phyloP scores from a whole-genome alignment of 352 stramenopile genomes.

The Globisporangium yorkense region DNA sequence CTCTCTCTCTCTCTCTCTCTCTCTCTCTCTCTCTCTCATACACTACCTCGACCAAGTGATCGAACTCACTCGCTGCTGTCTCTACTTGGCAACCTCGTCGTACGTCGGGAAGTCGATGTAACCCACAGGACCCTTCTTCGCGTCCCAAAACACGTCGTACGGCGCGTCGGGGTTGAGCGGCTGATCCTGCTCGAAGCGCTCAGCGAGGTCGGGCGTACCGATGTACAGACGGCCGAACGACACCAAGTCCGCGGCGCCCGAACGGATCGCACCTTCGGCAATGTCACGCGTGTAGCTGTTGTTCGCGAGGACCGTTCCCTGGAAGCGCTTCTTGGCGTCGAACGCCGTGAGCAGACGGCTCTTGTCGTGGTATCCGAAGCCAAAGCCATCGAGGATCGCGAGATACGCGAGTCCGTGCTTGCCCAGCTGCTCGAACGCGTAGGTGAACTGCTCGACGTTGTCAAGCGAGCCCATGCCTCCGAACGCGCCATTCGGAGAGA shows the following conservation, averaged over 20 bases:
- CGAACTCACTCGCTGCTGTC: no score
- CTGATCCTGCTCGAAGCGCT: slow-evolving; percentile 5
- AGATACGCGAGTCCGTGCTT: slow-evolving; percentile 11
- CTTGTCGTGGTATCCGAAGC: slow-evolving; percentile 7
- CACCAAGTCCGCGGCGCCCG: slow-evolving; percentile 16
- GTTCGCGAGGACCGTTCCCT: slow-evolving; percentile 15
- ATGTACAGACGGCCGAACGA: slow-evolving; percentile 25
- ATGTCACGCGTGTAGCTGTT: slow-evolving; percentile 15
- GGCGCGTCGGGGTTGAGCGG: neutral
- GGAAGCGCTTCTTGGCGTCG: slow-evolving; percentile 12
- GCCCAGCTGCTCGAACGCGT: slow-evolving; percentile 4
- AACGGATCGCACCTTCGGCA: slow-evolving; percentile 11
- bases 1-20: no score
- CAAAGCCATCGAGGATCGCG: slow-evolving; percentile 7
- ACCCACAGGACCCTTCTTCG: no score
- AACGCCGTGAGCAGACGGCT: slow-evolving; percentile 12
- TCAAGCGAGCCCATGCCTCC: neutral
- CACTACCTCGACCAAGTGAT: no score
- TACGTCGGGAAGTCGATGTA: no score
- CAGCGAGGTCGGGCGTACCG: slow-evolving; percentile 24
- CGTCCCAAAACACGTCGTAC: no score
- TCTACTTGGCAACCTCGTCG: no score
- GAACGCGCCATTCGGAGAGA: neutral
- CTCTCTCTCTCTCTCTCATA: no score
- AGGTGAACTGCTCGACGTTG: neutral